Conservation (phyloP, 495 filamentous ascomycete genomes). For the Neurospora sp. region DNA sequence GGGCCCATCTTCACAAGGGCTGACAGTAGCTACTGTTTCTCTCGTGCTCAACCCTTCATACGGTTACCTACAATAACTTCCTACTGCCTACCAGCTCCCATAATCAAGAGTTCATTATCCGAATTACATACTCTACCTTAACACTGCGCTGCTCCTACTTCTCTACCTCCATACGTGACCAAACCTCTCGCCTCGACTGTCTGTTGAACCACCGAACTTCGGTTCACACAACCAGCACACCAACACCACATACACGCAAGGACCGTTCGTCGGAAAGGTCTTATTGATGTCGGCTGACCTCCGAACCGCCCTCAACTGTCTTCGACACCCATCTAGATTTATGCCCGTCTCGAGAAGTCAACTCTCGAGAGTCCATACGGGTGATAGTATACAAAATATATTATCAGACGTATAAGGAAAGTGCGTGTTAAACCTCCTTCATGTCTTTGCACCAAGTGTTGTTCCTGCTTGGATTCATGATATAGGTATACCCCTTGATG, state of each 20-base stretch:
- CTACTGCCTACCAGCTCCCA: not conserved
- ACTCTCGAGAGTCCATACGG: conserved; percentile 61
- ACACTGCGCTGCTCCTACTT: not conserved
- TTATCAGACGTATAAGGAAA: conserved; percentile 26
- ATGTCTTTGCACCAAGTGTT: not conserved
- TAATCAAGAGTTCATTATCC: not conserved
- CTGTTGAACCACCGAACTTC: not conserved
- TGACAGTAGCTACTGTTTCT: not conserved
- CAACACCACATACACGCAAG: conserved; percentile 4
- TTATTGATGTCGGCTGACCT: conserved; percentile 72
- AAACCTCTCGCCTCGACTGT: not conserved
- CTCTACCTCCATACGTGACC: not conserved
- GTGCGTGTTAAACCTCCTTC: conserved; percentile 14
- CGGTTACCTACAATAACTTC: not conserved
- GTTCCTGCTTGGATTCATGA: not conserved
- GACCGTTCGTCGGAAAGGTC: conserved; percentile 20
- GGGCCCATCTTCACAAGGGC: not conserved
- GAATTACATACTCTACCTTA: not conserved
- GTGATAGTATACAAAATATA: conserved; percentile 50
- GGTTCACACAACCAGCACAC: not conserved
- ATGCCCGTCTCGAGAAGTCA: conserved; percentile 63
- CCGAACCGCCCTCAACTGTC: conserved; percentile 56
- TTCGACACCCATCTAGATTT: conserved; percentile 61
- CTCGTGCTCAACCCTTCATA: not conserved
- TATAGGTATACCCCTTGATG: not conserved